phyloP scores from a whole-genome alignment of 2,329 filamentous ascomycete genomes.

The Orbilia ellipsospora region DNA sequence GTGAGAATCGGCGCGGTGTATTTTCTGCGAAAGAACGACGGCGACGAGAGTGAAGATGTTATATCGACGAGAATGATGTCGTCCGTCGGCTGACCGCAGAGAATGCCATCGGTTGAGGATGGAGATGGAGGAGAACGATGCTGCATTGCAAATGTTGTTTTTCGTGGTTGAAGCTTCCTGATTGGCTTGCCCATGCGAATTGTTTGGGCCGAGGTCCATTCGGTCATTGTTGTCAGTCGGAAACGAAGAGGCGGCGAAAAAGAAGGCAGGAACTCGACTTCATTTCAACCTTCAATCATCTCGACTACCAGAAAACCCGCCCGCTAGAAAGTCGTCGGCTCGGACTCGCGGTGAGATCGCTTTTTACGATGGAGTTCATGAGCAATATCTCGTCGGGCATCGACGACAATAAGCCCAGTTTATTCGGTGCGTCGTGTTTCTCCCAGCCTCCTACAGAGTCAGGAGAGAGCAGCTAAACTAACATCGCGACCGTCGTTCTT shows the following conservation, averaged over 20 bases:
- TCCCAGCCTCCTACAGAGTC: conserved; percentile 7
- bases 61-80: conserved; percentile 48
- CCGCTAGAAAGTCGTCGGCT: neutral
- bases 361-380: conserved; percentile 59
- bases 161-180: conserved; percentile 38
- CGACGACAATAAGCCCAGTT: conserved; percentile 59
- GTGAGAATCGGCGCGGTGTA: conserved; percentile 6
- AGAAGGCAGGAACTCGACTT: conserved; percentile 12
- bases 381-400: conserved; percentile 59
- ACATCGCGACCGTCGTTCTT: conserved; percentile 34
- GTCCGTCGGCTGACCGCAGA: conserved; percentile 40
- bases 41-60: conserved; percentile 41
- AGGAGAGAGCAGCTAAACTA: conserved; percentile 25
- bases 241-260: conserved; percentile 2
- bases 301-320: conserved; percentile 18
- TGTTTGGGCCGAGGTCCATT: conserved; percentile 53
- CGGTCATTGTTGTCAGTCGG: conserved; percentile 21
- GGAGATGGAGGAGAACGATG: conserved; percentile 22
- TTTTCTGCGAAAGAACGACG: conserved; percentile 30
- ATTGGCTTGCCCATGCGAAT: conserved; percentile 43
- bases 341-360: neutral
- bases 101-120: conserved; percentile 1
- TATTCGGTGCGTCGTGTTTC: conserved; percentile 67
- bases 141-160: conserved; percentile 29
- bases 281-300: conserved; percentile 13